Base-by-base conservation (phyloP, 2,329 filamentous ascomycete genomes). In the Fusarium tupiense region DNA sequence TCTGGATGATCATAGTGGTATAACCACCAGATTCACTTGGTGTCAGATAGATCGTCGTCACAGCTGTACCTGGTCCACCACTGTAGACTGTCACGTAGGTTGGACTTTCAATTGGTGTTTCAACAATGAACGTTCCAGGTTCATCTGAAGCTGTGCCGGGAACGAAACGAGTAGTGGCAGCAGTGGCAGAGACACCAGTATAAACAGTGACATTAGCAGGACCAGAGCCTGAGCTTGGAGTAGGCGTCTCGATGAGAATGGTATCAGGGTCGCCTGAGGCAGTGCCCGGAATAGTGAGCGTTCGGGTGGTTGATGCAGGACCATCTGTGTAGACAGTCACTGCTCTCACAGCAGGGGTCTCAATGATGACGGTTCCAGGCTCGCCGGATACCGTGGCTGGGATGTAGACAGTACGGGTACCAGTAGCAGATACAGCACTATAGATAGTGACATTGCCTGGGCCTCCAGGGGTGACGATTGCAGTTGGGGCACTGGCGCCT, bases 1-100 rank as follows among this genome's bases (percentile, higher is more conserved):
- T 73, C 10, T 73, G 52, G 5, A 73, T 71, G 14, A 65, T 22
- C 31, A 72, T 46, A 3, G 59, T 72, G 8, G 69, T 71, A 1
- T 44, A 67, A 1, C 61, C 69, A 0, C 63, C 69, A 8, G 47
- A 41, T 8, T 14, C 46, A 20, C 43, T 68, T 2, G 56, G 61
- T 9, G 62, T 47, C 8, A 63, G 3, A 8, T 59, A 67, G 20
- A 57, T 64, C 16, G 69, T 72, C 5, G 40, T 58, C 2, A 35
- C n/a, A 13, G 49, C 57, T 6, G 57, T 58, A 2, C 64, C 67
- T 4, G 52, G 40, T 16, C 67, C 64, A 3, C 40, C 64, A 4
- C 50, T 62, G 12, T 43, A 68, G 12, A 62, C 24, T 8, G 67
- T 69, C 29, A 62, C 67, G 7, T 68, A 63, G 1, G 12, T 33